Evolutionary conservation across 2,329 filamentous ascomycete genomes (phyloP).

Genomic region (Xylariaceae sp.): DNA sequence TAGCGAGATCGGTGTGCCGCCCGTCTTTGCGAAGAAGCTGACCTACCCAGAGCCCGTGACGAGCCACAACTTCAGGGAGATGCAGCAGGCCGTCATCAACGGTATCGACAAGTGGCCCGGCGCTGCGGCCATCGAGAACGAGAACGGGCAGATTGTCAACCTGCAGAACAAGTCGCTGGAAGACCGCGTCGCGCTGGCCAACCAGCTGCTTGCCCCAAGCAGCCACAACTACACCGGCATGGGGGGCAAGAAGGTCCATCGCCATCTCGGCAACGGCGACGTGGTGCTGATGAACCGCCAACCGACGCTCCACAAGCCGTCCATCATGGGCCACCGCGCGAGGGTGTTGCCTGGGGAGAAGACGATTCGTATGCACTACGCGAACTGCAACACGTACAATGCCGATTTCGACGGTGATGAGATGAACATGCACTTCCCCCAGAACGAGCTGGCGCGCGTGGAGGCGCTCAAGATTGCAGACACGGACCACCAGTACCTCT

Average conservation of each 20-base stretch:
- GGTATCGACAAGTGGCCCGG: slow-evolving; percentile 92
- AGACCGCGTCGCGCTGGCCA: slow-evolving; percentile 82
- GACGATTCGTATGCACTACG: slow-evolving; percentile 98
- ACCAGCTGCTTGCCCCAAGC: slow-evolving; percentile 84
- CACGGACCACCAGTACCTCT: slow-evolving; percentile 95
- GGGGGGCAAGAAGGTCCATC: slow-evolving; percentile 91
- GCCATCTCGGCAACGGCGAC: slow-evolving; percentile 93
- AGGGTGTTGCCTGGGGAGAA: slow-evolving; percentile 90
- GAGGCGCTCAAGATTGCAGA: slow-evolving; percentile 92
- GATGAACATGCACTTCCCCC: slow-evolving; percentile 99
- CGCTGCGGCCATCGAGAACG: slow-evolving; percentile 89
- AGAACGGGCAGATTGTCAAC: slow-evolving; percentile 86
- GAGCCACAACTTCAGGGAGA: slow-evolving; percentile 90
- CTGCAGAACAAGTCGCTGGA: slow-evolving; percentile 82
- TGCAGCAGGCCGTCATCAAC: slow-evolving; percentile 95
- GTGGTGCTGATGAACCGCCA: slow-evolving; percentile 99
- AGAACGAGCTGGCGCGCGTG: slow-evolving; percentile 89
- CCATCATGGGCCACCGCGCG: slow-evolving; percentile 96
- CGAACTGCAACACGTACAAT: slow-evolving; percentile 99
- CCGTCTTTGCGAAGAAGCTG: slow-evolving; percentile 94
- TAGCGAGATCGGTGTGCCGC: slow-evolving; percentile 95
- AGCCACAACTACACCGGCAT: slow-evolving; percentile 67
- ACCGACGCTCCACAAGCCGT: slow-evolving; percentile 95
- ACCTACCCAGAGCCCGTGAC: slow-evolving; percentile 98
- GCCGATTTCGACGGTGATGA: slow-evolving; percentile 99